Conservation (phyloP, 371 early-diverging fungal species). For the Mycotypha africana region DNA sequence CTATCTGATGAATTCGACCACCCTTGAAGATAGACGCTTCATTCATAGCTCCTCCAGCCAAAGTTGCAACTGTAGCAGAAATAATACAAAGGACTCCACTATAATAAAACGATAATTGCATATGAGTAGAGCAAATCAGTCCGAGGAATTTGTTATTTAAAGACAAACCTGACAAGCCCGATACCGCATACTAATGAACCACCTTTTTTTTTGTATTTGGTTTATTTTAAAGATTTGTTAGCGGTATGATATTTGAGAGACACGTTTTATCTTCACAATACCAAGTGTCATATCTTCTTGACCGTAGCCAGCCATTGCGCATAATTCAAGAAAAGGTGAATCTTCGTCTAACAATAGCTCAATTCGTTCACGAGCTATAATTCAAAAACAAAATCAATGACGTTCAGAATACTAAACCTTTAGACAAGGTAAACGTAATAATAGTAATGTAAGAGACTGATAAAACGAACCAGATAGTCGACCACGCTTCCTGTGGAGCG, state of each 20-base stretch:
- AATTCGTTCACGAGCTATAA: constrained; percentile 58
- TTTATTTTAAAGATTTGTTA: not conserved
- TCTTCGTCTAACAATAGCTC: constrained; percentile 68
- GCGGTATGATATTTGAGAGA: too few species aligned
- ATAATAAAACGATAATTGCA: not conserved
- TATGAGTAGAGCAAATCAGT: not conserved
- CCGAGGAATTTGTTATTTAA: not conserved
- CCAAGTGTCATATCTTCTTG: constrained; percentile 69
- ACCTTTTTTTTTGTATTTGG: constrained; percentile 16
- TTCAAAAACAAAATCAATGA: not conserved
- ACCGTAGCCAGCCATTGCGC: constrained; percentile 63
- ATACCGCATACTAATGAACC: constrained; percentile 69
- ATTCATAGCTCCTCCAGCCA: constrained; percentile 66
- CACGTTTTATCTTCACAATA: too few species aligned
- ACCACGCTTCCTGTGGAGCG: constrained; percentile 58
- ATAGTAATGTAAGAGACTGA: not conserved
- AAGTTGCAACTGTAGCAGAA: constrained; percentile 62
- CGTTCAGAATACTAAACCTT: not conserved
- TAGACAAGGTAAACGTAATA: not conserved
- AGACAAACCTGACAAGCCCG: constrained; percentile 60
- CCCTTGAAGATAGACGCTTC: constrained; percentile 54
- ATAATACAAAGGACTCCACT: constrained; percentile 68
- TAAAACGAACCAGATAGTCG: constrained; percentile 50
- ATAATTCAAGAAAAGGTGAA: constrained; percentile 70
- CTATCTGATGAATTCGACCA: constrained; percentile 52